Base-by-base conservation (phyloP, 108 stramenopile species). In the Nitzschia inconspicua region DNA sequence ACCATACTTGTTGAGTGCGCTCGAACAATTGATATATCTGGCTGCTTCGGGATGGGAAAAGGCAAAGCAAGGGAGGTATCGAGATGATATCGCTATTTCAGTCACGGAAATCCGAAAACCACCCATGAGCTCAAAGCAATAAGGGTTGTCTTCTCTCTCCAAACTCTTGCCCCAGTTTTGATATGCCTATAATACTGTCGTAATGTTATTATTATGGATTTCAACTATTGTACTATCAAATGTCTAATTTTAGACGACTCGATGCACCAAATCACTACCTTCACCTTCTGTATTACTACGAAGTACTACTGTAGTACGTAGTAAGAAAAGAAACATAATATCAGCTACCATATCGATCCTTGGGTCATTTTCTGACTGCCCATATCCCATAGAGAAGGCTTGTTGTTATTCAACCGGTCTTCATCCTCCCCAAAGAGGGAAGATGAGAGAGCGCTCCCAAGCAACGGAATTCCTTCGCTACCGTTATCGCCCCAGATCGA, bases 11-110 rank as follows among this genome's bases (percentile, higher is more conserved):
- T 58, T 86, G 19, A 63, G 75, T 3, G 85, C 84, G 3, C 72
- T 85, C 20, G 91, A 93, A 63, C 68, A 78, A 57, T 60, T 89
- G 16, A 86, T 93, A 52, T 77, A 76, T 40, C 56, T 78, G 34
- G 79, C 85, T 1, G 88, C 91, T 1, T 48, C 72, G 30, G 83
- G 82, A 29, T 93, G 91, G 91, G 78, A 87, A 53, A 55, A 80
- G 34, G 76, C 82, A 19, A 83, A 82, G 63, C 65, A 77, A 22
- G 91, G 91, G 0, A 51, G 71, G 11, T 93, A 93, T 57, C 74
- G 91, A 31, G 91, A 93, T 65, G 91, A 93, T 37, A 93, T 93
- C 56, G 80, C 91, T 3, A 84, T 93, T 13, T 66, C 80, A 32
- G 73, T 85, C 10, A 41, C 63, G 20, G 69, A 73, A 46, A 30